Conservation (phyloP, 345 rosid species). For the Microcos paniculata region DNA sequence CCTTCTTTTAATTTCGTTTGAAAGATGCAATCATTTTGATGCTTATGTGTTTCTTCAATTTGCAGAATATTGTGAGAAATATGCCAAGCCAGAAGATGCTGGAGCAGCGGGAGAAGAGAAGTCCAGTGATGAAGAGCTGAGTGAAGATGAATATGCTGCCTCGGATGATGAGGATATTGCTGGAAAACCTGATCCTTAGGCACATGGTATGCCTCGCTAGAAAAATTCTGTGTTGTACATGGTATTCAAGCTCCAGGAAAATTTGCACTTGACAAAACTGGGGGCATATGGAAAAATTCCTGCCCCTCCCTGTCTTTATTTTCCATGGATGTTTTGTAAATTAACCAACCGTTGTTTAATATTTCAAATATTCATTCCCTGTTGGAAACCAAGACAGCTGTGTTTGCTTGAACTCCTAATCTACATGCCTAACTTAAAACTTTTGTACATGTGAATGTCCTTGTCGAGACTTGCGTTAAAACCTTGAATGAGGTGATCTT, state of each 20-base stretch:
- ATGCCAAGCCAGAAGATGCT: slow-evolving; percentile 78
- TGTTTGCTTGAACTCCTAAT: background rate
- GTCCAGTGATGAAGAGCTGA: slow-evolving; percentile 88
- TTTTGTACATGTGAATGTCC: background rate
- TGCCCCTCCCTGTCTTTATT: slow-evolving; percentile 25
- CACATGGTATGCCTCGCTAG: background rate
- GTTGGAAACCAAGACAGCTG: background rate
- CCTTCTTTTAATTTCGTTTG: background rate
- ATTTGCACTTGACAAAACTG: slow-evolving; percentile 18
- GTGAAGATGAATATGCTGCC: slow-evolving; percentile 73
- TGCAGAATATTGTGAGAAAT: slow-evolving; percentile 81
- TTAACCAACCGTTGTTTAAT: slow-evolving; percentile 26
- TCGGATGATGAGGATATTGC: slow-evolving; percentile 65
- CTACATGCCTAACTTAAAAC: background rate
- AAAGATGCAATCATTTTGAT: background rate
- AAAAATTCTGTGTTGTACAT: slow-evolving; percentile 43
- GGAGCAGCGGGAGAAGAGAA: slow-evolving; percentile 53
- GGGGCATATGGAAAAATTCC: slow-evolving; percentile 35
- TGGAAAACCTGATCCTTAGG: slow-evolving; percentile 80
- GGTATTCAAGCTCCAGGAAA: slow-evolving; percentile 38
- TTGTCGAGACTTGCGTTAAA: background rate
- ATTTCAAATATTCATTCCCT: slow-evolving; percentile 31
- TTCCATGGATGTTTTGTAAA: slow-evolving; percentile 46
- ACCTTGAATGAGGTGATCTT: background rate
- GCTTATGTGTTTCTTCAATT: background rate